Evolutionary conservation across 345 rosid genomes (phyloP).

Genomic region (Populus simonii): DNA sequence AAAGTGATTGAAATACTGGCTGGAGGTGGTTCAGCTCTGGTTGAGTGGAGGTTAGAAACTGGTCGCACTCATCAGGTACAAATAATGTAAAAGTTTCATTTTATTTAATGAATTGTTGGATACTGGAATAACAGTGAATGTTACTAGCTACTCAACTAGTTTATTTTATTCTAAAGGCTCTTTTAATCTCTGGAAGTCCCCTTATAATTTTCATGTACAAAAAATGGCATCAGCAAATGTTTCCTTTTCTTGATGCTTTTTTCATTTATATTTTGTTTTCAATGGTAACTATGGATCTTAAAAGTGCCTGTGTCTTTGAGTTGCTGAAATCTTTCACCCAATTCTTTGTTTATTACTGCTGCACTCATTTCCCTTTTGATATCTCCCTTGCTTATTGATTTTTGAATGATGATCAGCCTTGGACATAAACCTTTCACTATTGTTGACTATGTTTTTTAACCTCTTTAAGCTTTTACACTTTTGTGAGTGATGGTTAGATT

Average conservation of each 20-base stretch:
- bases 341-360: not conserved
- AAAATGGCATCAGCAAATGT: too few relatives aligned
- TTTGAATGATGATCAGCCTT: not conserved
- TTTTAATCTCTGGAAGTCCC: too few relatives aligned
- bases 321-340: not conserved
- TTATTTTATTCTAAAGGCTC: too few relatives aligned
- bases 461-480: not conserved
- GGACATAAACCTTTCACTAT: not conserved
- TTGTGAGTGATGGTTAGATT: not conserved
- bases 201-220: too few relatives aligned
- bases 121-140: not conserved
- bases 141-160: too few relatives aligned
- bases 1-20: constrained; percentile 79
- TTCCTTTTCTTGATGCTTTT: too few relatives aligned
- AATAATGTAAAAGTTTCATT: not conserved
- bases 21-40: constrained; percentile 74
- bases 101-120: not conserved
- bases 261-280: too few relatives aligned
- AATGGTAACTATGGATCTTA: too few relatives aligned
- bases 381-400: not conserved
- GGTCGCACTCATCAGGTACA: constrained; percentile 98
- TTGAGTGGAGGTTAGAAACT: constrained; percentile 95
- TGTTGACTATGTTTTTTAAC: not conserved
- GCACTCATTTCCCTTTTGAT: not conserved
- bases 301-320: not conserved